phyloP scores from a whole-genome alignment of 2,329 filamentous ascomycete genomes.

The Blastomyces parvus region DNA sequence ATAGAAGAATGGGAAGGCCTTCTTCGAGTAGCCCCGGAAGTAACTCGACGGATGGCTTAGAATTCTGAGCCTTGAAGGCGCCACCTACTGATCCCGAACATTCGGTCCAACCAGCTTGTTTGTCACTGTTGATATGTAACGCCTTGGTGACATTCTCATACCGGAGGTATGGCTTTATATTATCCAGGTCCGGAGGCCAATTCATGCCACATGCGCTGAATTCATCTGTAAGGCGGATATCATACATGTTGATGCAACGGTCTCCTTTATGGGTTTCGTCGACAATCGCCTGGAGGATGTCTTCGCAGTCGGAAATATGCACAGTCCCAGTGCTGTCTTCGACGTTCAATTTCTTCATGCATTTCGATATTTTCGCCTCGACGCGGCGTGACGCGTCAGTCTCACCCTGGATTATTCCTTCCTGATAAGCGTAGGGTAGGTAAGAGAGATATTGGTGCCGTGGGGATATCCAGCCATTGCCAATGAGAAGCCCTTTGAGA shows the following conservation, averaged over 20 bases:
- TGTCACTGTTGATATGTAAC: conserved; percentile 71
- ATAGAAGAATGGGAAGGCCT: conserved; percentile 65
- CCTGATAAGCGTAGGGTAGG: conserved; percentile 68
- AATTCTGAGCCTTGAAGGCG: conserved; percentile 61
- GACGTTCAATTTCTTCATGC: conserved; percentile 52
- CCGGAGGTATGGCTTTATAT: conserved; percentile 75
- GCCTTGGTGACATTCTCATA: conserved; percentile 68
- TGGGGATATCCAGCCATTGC: conserved; percentile 95
- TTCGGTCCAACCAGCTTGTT: conserved; percentile 82
- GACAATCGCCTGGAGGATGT: conserved; percentile 64
- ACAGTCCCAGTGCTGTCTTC: conserved; percentile 53
- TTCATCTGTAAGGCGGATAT: conserved; percentile 72
- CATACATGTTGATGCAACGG: conserved; percentile 91
- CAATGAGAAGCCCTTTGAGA: conserved; percentile 77
- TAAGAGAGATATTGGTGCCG: conserved; percentile 84
- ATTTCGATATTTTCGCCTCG: conserved; percentile 59
- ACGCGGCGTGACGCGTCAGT: conserved; percentile 55
- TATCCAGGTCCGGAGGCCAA: conserved; percentile 80
- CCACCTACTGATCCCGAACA: conserved; percentile 70
- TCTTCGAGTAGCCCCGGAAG: conserved; percentile 70
- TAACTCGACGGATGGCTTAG: conserved; percentile 61
- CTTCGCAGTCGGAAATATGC: conserved; percentile 63
- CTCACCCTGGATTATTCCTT: conserved; percentile 59
- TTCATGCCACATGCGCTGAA: conserved; percentile 90
- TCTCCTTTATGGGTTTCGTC: conserved; percentile 48